These are phyloP conservation scores for Pythium grandisporangium DNA, from an alignment of 352 stramenopile species.

Conservation along the genomic window DNA sequence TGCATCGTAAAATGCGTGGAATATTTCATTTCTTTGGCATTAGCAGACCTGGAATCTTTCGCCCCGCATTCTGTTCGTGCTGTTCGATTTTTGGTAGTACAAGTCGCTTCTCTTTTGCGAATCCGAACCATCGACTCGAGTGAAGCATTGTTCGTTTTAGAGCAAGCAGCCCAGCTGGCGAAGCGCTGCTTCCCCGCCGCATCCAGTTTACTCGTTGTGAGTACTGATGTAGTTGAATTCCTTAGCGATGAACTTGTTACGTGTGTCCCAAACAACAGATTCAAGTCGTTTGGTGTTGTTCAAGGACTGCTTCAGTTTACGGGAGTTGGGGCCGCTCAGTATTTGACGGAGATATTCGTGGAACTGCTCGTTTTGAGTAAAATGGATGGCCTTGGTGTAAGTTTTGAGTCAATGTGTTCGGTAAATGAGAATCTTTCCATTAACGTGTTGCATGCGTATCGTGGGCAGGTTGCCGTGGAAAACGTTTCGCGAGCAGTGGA, in stretches of 20 bases:
- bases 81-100: constrained; percentile 14
- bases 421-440: too few species aligned
- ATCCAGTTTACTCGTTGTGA: too few species aligned
- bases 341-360: constrained; percentile 10
- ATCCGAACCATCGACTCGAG: too few species aligned
- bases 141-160: too few species aligned
- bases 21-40: constrained; percentile 4
- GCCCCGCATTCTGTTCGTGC: constrained; percentile 6
- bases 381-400: too few species aligned
- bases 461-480: constrained; percentile 4
- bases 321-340: constrained; percentile 4
- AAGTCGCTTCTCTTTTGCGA: too few species aligned
- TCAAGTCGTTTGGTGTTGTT: neutral
- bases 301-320: constrained; percentile 7
- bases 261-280: too few species aligned
- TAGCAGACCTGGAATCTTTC: constrained; percentile 1
- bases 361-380: neutral
- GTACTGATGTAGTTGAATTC: too few species aligned
- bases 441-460: too few species aligned
- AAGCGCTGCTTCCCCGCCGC: too few species aligned
- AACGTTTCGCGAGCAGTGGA: constrained; percentile 2
- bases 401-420: too few species aligned
- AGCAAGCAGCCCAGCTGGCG: constrained; percentile 7
- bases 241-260: too few species aligned
- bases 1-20: constrained; percentile 8